Evolutionary conservation across 139 green algal species (phyloP), one percentile per base, ranked within the genome.

Genomic region (Trebouxia sp.): DNA sequence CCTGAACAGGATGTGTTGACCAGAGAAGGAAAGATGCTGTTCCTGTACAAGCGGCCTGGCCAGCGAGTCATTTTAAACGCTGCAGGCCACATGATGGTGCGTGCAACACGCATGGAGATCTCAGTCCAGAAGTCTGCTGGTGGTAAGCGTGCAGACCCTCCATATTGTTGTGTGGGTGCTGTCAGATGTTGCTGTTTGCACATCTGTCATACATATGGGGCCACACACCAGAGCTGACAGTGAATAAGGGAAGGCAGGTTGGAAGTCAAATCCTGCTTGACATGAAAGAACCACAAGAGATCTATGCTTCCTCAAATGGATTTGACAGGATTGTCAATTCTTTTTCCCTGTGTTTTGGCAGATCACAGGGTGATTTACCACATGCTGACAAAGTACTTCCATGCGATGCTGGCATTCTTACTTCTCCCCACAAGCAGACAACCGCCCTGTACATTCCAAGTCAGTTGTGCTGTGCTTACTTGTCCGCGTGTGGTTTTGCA

Each of bases 1-100:
- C n/a, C 20, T 58, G 20, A 50, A 14, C 75, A 76, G 53, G 82
- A 86, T 56, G 77, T 48, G 1, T 76, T 86, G 24, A 48, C 82
- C 17, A 58, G 67, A 15, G 20, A 20, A 5, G 75, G 28, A 43
- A 86, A 86, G 77, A 81, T 88, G 15, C n/a, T 76, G n/a, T n/a
- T 79, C 32, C 65, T 88, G 28, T 89, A 84, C 80, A 88, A 83
- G 69, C 75, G 83, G 17, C 12, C 45, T 22, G 85, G 85, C 5
- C 83, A 89, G 53, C 72, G 85, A 1, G 83, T 86, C 38, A 78
- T 89, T 37, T 67, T 89, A 55, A 89, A 88, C 80, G 50, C 26
- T 24, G 41, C 65, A 22, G 86, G 86, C 0, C 84, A 89, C 65
- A 35, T 89, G 35, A 37, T 87, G 12, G 86, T 83, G n/a, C n/a